These are phyloP conservation scores for Pichia sp. DNA, from an alignment of 1,139 yeast genomes.

Conservation along the genomic window DNA sequence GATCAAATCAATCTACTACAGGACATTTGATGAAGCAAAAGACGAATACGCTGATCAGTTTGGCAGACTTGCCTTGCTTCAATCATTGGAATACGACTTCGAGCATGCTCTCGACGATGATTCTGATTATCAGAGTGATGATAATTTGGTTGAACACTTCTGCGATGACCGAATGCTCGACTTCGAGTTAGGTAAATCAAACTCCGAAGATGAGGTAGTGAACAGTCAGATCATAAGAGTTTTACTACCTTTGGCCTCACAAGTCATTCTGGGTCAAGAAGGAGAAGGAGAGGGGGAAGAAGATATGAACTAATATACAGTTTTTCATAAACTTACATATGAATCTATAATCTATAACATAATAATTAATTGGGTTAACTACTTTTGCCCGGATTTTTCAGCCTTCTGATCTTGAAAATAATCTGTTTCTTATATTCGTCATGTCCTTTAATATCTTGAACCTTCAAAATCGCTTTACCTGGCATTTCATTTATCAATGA, in stretches of 20 bases:
- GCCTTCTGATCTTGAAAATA: constrained; percentile 13
- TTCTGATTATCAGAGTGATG: constrained; percentile 25
- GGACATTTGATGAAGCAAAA: constrained; percentile 20
- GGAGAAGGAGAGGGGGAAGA: constrained; percentile 11
- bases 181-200: constrained; percentile 19
- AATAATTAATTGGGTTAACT: background rate
- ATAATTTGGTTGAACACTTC: constrained; percentile 24
- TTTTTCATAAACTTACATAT: background rate
- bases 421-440: constrained; percentile 12
- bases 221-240: constrained; percentile 28
- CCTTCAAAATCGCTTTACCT: constrained; percentile 26
- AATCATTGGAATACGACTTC: constrained; percentile 33
- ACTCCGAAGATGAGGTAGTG: constrained; percentile 19
- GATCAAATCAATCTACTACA: constrained; percentile 31
- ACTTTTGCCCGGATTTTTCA: background rate
- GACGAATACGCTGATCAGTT: constrained; percentile 25
- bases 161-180: constrained; percentile 27
- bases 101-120: constrained; percentile 28
- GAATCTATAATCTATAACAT: background rate
- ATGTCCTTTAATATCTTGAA: constrained; percentile 10
- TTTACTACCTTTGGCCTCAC: constrained; percentile 34
- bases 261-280: constrained; percentile 24
- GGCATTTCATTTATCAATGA: constrained; percentile 24
- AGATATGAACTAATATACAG: background rate
- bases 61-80: constrained; percentile 30